A percentile compares a stretch with the other conserved stretches of the same genome.
These are phyloP conservation scores for Parmelia sp. DNA, from an alignment of 495 filamentous ascomycete genomes.

Conservation along the genomic window DNA sequence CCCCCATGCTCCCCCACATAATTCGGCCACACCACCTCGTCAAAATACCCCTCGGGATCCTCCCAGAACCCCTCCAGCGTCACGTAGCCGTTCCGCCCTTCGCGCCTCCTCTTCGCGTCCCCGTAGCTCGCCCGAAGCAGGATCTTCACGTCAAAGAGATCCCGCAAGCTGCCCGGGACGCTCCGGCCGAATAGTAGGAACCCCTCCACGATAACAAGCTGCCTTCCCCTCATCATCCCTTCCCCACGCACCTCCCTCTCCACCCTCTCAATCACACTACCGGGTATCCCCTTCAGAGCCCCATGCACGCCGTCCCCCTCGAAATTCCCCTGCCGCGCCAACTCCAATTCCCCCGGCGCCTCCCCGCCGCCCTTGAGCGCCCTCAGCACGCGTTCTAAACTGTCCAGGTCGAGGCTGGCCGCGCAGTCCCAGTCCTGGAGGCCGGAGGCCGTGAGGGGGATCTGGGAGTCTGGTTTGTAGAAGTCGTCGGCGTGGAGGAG, in stretches of 20 bases:
- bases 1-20: conserved; percentile 74
- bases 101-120: conserved; percentile 58
- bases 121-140: conserved; percentile 61
- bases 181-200: conserved; percentile 65
- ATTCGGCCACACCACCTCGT: conserved; percentile 90
- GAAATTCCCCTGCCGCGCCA: conserved; percentile 56
- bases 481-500: conserved; percentile 87
- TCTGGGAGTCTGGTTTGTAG: conserved; percentile 70
- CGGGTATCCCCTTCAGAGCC: no score
- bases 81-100: conserved; percentile 74
- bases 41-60: conserved; percentile 90
- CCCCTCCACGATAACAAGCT: conserved; percentile 62
- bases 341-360: conserved; percentile 30
- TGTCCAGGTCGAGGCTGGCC: conserved; percentile 60
- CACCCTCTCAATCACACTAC: no score
- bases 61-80: conserved; percentile 82
- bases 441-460: conserved; percentile 40
- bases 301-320: conserved; percentile 31
- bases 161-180: conserved; percentile 15
- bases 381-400: conserved; percentile 77
- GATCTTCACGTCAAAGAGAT: conserved; percentile 64
- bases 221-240: conserved; percentile 3
- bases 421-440: conserved; percentile 79
- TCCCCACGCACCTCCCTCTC: conserved; percentile 29
- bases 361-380: conserved; percentile 55